Evolutionary conservation across 2,329 filamentous ascomycete genomes (phyloP), one percentile per base, ranked within the genome.

Genomic region (Pseudogymnoascus sp.): DNA sequence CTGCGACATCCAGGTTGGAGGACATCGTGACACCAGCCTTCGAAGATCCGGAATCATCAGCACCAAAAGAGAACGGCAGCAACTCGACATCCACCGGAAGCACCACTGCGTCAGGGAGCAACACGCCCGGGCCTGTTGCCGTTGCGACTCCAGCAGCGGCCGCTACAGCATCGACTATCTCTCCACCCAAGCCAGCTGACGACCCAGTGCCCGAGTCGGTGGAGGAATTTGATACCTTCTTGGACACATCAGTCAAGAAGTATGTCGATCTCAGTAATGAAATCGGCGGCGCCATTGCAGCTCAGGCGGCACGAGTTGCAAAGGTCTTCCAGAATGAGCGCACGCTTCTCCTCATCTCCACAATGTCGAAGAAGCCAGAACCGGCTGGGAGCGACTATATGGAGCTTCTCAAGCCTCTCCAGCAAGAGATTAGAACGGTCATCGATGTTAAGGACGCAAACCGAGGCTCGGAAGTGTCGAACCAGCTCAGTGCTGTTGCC

Each of bases 1-100:
- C 94, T 74, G 94, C 94, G 39, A 99, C 94, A 61, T 94, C 92
- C 67, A 88, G 94, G 64, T 85, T 99, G 63, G 94, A 99, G 79
- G 94, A 99, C 75, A 96, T 99, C 72, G 93, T 94, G 52, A 86
- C 90, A 68, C 88, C 91, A 14, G 85, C 83, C 62, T 78, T 84
- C 68, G 87, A 89, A 68, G 75, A 82, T 2, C 81, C 77, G 71
- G 81, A 78, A 71, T 79, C 78, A 66, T 77, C 81, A 65, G 74
- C 77, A 71, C 81, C 78, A 71, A 79, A 78, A 66, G 77, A 81
- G 65, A 74, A 77, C 31, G 75, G 79, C 37, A 75, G 76, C 58
- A 62, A 74, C 76, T 63, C 67, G 58, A 66, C 67, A 23, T 71
- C 77, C 58, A 68, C 76, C 61, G 19, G 70, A 75, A 7, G 69